Base-by-base conservation (phyloP, 768 basidiomycete species). In the Podaxis sp. region DNA sequence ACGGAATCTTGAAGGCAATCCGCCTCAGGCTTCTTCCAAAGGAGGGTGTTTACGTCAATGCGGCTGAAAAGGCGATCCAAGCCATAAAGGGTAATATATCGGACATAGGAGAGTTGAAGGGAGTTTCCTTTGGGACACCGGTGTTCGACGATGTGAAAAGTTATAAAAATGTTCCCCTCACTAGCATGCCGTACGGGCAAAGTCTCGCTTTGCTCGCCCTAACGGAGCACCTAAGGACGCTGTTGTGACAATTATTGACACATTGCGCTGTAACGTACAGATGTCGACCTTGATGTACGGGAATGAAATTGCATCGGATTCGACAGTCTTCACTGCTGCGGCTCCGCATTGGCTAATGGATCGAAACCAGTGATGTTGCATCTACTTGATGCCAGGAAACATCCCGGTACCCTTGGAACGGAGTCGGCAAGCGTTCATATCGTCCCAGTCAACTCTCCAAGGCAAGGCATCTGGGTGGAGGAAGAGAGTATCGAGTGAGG, bases 131-230 rank as follows among this genome's bases (percentile, higher is more conserved):
- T 63, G 82, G 82, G 27, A 84, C 82, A 5, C 82, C 78, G 3
- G 81, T 84, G 42, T 82, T 83, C 52, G 68, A 75, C 50, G 68
- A 78, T 58, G 64, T 78, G 28, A 77, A 83, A 52, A 77, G 74
- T 57, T 84, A 82, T 68, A 79, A 77, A 65, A 71, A 75, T 48
- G 76, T 84, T 47, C 75, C 78, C n/a, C 71, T 82, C 65, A 85
- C 82, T 23, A 77, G 79, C 54, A 83, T 84, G 82, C 82, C 82
- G 11, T 84, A 83, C 64, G 82, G 83, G 13, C 82, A 83, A 65
- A 80, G 79, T 60, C 69, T 83, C 61, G 81, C 80, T 18, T 69
- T 82, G 60, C 67, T 80, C 36, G 81, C 81, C 14, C 68, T 82
- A 62, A 80, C 80, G 14, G 81, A 82, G 65, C 77, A 77, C 57